Conservation (phyloP, 352 stramenopile genomes). For the Pythium volutum region DNA sequence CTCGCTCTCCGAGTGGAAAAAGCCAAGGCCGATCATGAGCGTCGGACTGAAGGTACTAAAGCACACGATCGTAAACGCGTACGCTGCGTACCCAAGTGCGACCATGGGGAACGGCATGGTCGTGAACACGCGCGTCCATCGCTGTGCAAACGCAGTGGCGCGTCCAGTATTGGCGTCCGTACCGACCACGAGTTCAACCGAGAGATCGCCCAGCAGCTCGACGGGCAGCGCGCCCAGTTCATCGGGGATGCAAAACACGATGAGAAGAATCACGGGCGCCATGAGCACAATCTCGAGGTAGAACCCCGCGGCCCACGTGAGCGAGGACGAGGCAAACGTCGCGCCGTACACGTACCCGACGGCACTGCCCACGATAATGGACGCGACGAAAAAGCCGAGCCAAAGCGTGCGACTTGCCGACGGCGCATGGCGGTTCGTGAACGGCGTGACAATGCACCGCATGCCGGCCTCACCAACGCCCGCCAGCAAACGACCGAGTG, state of each 20-base stretch:
- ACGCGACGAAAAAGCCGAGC: conserved; percentile 91
- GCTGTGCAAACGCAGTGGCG: neutral
- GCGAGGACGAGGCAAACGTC: conserved; percentile 47
- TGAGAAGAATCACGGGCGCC: conserved; percentile 45
- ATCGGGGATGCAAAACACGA: conserved; percentile 49
- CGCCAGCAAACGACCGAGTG: conserved; percentile 82
- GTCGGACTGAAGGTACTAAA: conserved; percentile 83
- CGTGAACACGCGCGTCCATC: conserved; percentile 2
- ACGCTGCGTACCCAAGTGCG: conserved; percentile 70
- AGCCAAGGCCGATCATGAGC: conserved; percentile 87
- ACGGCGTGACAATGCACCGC: conserved; percentile 90
- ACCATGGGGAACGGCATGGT: conserved; percentile 61
- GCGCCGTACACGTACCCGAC: conserved; percentile 84
- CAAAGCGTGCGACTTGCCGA: conserved; percentile 74
- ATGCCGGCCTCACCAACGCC: conserved; percentile 92
- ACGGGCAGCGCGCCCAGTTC: conserved; percentile 34
- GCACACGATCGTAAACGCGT: conserved; percentile 86
- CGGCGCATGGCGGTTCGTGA: conserved; percentile 90
- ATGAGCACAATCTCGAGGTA: conserved; percentile 85
- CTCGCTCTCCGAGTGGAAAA: conserved; percentile 77
- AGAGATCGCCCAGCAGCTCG: conserved; percentile 30
- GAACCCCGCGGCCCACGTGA: conserved; percentile 82
- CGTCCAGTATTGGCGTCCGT: too few relatives aligned
- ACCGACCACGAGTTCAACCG: neutral
- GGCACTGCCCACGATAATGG: conserved; percentile 54